Conservation (phyloP, 495 filamentous ascomycete genomes). For the Tuber brumale region DNA sequence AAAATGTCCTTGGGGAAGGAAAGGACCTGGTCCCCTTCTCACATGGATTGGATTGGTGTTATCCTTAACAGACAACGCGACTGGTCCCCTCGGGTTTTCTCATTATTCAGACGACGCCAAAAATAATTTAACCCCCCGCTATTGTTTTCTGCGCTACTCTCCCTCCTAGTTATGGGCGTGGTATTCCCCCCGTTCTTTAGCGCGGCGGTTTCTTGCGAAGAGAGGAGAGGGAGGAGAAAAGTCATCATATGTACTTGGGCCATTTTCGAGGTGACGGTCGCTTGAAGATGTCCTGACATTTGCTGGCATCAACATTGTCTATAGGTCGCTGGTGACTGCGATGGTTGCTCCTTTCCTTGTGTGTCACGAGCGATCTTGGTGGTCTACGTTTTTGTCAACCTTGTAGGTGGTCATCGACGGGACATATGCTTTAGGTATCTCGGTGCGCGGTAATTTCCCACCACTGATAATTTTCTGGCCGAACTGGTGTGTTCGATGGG, state of each 20-base stretch:
- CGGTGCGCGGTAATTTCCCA: not conserved
- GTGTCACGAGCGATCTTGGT: not conserved
- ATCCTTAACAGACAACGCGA: not conserved
- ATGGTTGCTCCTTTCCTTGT: not conserved
- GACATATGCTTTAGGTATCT: not conserved
- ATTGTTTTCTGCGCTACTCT: not conserved
- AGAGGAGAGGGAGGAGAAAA: not conserved
- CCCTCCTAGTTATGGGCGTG: not conserved
- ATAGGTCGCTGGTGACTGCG: not conserved
- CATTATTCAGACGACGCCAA: slow-evolving; percentile 1
- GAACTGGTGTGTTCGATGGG: not conserved
- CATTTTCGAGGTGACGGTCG: not conserved
- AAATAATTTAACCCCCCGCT: not conserved
- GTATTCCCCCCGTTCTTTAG: not conserved
- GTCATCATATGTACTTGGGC: not conserved
- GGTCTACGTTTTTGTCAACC: slow-evolving; percentile 1
- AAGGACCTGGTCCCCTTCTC: not conserved
- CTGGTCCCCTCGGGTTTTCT: not conserved
- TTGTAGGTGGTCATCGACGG: not conserved
- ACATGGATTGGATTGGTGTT: slow-evolving; percentile 2
- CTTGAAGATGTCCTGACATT: not conserved
- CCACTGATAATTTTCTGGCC: not conserved
- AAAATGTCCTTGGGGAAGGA: not conserved
- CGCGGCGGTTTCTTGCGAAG: not conserved
- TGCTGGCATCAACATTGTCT: not conserved